Evolutionary conservation across 495 filamentous ascomycete genomes (phyloP).

Genomic region (Bacidia gigantensis): DNA sequence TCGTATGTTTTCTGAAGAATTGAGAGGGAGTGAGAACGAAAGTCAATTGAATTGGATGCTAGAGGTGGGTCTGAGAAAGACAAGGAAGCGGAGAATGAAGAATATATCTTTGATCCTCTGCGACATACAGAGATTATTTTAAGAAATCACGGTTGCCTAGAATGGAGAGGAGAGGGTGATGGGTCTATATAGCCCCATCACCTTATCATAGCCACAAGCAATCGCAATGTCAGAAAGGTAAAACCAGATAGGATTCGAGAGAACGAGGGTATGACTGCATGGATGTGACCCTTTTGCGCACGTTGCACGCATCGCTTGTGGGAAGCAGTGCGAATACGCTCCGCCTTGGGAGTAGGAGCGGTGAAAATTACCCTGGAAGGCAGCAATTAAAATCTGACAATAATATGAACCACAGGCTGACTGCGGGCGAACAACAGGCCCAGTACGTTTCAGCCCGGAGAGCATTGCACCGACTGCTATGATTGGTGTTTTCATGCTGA

Average conservation of each 20-base stretch:
- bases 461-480: not conserved
- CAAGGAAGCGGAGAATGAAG: not conserved
- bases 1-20: not conserved
- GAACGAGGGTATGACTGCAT: not conserved
- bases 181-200: not conserved
- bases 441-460: not conserved
- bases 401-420: no score
- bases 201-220: not conserved
- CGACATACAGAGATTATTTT: not conserved
- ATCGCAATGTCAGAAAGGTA: not conserved
- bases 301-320: not conserved
- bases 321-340: not conserved
- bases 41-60: not conserved
- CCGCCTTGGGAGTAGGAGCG: not conserved
- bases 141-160: not conserved
- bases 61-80: not conserved
- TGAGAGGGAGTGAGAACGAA: not conserved
- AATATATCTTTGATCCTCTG: not conserved
- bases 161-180: not conserved
- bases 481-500: not conserved
- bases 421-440: no score
- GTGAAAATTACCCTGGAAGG: not conserved
- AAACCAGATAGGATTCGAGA: no score
- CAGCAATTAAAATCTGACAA: not conserved
- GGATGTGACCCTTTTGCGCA: not conserved